Percentiles rank a stretch among this genome's conserved stretches.
phyloP scores from a whole-genome alignment of 495 filamentous ascomycete genomes.

The Xylaria scruposa region DNA sequence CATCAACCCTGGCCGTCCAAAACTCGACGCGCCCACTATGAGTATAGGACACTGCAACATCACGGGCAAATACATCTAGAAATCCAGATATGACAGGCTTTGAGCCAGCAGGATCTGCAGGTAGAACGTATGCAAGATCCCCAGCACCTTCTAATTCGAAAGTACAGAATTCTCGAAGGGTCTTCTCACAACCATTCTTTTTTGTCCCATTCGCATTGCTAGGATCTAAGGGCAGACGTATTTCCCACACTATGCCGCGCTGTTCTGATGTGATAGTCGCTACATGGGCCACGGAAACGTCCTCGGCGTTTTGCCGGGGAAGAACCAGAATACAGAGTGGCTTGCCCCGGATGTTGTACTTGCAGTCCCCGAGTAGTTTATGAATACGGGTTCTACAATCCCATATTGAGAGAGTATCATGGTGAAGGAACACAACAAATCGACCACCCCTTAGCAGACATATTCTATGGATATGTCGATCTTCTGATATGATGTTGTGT shows the following conservation, averaged over 20 bases:
- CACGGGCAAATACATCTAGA: slow-evolving; percentile 84
- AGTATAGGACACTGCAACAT: slow-evolving; percentile 88
- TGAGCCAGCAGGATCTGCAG: slow-evolving; percentile 88
- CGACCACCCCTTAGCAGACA: slow-evolving; percentile 76
- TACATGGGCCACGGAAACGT: slow-evolving; percentile 65
- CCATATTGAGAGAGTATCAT: slow-evolving; percentile 81
- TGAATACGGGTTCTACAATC: slow-evolving; percentile 68
- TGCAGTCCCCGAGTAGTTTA: slow-evolving; percentile 60
- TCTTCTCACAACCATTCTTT: slow-evolving; percentile 45
- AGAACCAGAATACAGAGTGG: slow-evolving; percentile 83
- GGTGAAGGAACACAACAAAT: slow-evolving; percentile 82
- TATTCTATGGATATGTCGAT: slow-evolving; percentile 81
- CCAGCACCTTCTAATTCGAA: slow-evolving; percentile 77
- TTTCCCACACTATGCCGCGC: slow-evolving; percentile 86
- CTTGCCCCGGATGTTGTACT: slow-evolving; percentile 71
- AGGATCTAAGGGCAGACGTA: slow-evolving; percentile 58
- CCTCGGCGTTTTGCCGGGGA: slow-evolving; percentile 64
- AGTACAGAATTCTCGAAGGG: slow-evolving; percentile 69
- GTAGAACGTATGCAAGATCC: slow-evolving; percentile 81
- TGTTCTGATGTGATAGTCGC: slow-evolving; percentile 84
- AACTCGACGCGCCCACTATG: slow-evolving; percentile 76
- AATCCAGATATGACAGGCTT: slow-evolving; percentile 75
- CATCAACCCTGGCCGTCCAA: slow-evolving; percentile 83
- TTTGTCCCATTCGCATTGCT: slow-evolving; percentile 34
- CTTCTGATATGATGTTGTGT: slow-evolving; percentile 72